Base-by-base conservation (phyloP, 352 stramenopile genomes). In the Phytophthora hibernalis region DNA sequence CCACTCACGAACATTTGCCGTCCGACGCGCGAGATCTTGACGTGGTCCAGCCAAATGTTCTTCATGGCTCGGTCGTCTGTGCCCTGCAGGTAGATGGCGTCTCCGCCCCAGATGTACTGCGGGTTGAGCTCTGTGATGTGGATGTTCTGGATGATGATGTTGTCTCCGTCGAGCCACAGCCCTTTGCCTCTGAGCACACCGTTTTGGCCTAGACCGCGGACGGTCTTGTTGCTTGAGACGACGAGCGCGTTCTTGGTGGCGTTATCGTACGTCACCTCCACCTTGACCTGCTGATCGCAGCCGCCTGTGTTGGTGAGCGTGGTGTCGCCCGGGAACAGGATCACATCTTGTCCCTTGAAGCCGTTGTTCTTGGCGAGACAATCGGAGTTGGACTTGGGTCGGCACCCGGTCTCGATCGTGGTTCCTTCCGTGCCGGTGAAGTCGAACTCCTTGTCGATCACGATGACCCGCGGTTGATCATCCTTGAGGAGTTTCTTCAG, bases 121-220 rank as follows among this genome's bases (percentile, higher is more conserved):
- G 76, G 62, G 38, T 82, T 85, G n/a, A 84, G 35, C 33, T 84
- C 67, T 9, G 45, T 65, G 20, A 79, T 68, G 68, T 84, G 64
- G 35, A 82, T 48, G 48, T 82, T 82, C 47, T 84, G 74, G 18
- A 84, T 38, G 44, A 84, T 82, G 52, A 72, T 70, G 54, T 76
- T 80, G 51, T 70, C 52, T 33, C 65, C 67, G 21, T 57, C 24
- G 2, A 77, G 43, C 44, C 45, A 54, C 9, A 76, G 52, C 1
- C 66, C 70, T 35, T 78, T 78, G 15, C 70, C 67, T 21, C 35
- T 61, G 7, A 76, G 18, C 1, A 76, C 61, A 7, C 70, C 70
- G 0, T 24, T 52, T 35, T 68, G 33, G 11, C 70, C 70, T 2
- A 72, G 40, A 11, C 70, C 70, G 13, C 54, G 54, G 8, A 78